phyloP scores from a whole-genome alignment of 2,329 filamentous ascomycete genomes.

The Microsporum audouinii region DNA sequence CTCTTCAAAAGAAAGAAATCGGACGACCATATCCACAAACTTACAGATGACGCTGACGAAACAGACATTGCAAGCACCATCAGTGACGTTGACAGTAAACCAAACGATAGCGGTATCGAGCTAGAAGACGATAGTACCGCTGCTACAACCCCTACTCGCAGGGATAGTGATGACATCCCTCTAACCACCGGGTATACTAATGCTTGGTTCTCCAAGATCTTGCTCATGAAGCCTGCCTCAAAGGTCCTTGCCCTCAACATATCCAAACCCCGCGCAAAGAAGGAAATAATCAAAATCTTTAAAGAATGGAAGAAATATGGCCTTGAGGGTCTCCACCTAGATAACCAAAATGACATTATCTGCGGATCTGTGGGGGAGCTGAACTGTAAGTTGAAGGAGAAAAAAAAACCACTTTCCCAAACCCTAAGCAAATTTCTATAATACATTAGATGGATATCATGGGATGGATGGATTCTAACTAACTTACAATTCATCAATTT shows the following conservation, averaged over 20 bases:
- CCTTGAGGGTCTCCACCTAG: constrained; percentile 65
- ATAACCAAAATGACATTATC: constrained; percentile 68
- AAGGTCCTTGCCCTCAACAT: constrained; percentile 64
- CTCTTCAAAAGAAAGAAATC: background rate
- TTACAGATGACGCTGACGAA: constrained; percentile 15
- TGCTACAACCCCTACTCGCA: constrained; percentile 11
- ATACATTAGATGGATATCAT: background rate
- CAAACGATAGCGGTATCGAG: constrained; percentile 5
- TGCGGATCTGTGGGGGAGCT: constrained; percentile 62
- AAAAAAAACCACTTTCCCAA: background rate
- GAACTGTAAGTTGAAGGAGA: constrained; percentile 55
- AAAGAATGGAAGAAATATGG: constrained; percentile 72
- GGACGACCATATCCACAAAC: background rate
- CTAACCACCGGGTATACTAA: constrained; percentile 43
- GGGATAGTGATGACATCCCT: constrained; percentile 16
- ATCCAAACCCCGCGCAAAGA: constrained; percentile 59
- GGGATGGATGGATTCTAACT: background rate
- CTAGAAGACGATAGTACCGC: constrained; percentile 8
- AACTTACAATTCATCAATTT: constrained; percentile 1
- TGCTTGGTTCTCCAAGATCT: constrained; percentile 80
- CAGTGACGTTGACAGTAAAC: constrained; percentile 9
- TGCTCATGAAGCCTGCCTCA: constrained; percentile 75
- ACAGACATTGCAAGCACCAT: constrained; percentile 13
- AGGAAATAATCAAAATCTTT: constrained; percentile 63
- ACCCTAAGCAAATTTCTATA: background rate